Evolutionary conservation across 305 asterid genomes (phyloP), one percentile per base, ranked within the genome.

Genomic region (Fraxinus dipetala): DNA sequence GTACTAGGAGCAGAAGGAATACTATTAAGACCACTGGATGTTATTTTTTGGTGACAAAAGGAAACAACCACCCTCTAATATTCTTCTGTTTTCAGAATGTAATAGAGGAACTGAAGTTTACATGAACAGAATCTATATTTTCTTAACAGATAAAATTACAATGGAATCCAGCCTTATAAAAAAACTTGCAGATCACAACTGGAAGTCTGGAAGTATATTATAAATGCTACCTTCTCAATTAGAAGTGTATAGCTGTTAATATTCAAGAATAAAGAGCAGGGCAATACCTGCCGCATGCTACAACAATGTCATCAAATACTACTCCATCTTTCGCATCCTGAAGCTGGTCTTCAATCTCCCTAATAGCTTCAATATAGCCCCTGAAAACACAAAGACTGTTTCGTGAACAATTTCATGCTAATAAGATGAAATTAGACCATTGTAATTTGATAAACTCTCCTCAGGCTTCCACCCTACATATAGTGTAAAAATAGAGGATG

Each of bases 341-440:
- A 56, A 89, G 81, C 87, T 96, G 99, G 73, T 89, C 93, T 85
- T 92, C 89, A 80, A 96, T 87, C 91, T 96, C 99, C 88, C 93
- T 88, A 80, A 92, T 86, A 83, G 98, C 98, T 89, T 96, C 98
- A 75, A 95, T 84, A 83, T 95, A 95, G 43, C 99, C 99, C 99
- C 99, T 95, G 89, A 81, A 85, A 84, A 84, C 51, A 20, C 63
- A 61, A 82, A 61, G 67, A 73, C 48, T 5, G 2, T 22, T 26
- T 18, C 16, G 75, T 83, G 43, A 81, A 75, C 81, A 75, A 3
- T 40, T 26, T 51, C 61, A 34, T 34, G 78, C 74, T 40, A 24
- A 72, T 65, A 65, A 75, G 38, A 82, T 40, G 28, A 59, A 54
- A 54, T 54, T 54, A 54, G 24, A 5, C 65, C 65, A 5, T 54